Percentiles rank a stretch among this genome's conserved stretches.
These are phyloP conservation scores for Euphorbia celastroides DNA, from an alignment of 441 rosid species.

Conservation along the genomic window DNA sequence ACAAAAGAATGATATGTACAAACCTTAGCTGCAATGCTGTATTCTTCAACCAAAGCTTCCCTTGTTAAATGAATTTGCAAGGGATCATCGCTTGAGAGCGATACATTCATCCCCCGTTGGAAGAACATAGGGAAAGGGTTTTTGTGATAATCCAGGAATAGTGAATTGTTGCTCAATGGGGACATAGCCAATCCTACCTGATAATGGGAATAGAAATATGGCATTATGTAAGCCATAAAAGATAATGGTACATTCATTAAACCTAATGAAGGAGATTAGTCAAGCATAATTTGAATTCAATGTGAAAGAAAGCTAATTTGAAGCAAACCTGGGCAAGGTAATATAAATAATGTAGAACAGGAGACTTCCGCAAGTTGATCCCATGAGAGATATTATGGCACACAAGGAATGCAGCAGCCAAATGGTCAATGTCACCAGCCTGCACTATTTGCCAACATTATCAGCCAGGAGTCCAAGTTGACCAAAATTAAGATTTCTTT, in stretches of 20 bases:
- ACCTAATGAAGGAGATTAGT: neutral
- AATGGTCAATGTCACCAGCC: conserved; percentile 79
- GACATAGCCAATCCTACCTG: conserved; percentile 66
- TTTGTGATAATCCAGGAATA: conserved; percentile 54
- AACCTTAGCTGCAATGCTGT: conserved; percentile 63
- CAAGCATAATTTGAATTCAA: conserved; percentile 11
- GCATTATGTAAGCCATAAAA: no score
- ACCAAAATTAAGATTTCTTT: neutral
- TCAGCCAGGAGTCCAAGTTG: conserved; percentile 11
- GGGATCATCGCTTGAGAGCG: conserved; percentile 76
- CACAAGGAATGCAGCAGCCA: conserved; percentile 67
- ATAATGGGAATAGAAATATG: neutral
- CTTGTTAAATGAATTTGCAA: conserved; percentile 72
- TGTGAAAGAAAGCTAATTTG: conserved; percentile 8
- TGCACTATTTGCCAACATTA: conserved; percentile 23
- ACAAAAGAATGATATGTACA: conserved; percentile 8
- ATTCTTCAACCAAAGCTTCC: conserved; percentile 62
- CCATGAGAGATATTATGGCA: conserved; percentile 70
- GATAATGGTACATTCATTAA: neutral
- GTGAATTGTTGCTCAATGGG: conserved; percentile 61
- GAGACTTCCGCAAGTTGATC: conserved; percentile 68
- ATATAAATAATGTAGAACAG: conserved; percentile 68
- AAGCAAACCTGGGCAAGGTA: conserved; percentile 62
- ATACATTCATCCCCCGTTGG: conserved; percentile 59
- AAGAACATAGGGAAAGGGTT: conserved; percentile 54